Evolutionary conservation across 371 early-diverging fungal species (phyloP).

Genomic region (Mucor mucedo): DNA sequence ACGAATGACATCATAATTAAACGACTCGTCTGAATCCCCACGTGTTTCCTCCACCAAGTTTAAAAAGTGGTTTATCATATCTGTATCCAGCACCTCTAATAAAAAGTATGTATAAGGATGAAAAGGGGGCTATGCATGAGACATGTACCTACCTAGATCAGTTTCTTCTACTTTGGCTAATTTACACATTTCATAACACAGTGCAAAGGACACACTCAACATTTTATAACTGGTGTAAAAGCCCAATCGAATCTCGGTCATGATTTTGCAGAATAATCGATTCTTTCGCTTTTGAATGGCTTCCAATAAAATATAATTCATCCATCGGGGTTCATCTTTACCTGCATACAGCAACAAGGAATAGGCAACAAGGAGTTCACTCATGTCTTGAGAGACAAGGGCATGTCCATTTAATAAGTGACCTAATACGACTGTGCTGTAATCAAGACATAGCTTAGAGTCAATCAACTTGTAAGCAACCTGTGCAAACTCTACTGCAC

Average conservation of each 20-base stretch:
- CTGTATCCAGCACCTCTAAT: constrained; percentile 42
- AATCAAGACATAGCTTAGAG: constrained; percentile 66
- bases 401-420: constrained; percentile 59
- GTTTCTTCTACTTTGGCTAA: constrained; percentile 63
- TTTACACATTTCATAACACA: constrained; percentile 79
- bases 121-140: not conserved
- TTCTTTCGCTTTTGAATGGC: constrained; percentile 21
- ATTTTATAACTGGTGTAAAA: constrained; percentile 39
- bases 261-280: constrained; percentile 30
- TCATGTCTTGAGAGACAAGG: constrained; percentile 56
- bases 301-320: constrained; percentile 29
- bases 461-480: constrained; percentile 71
- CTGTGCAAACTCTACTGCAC: constrained; percentile 53
- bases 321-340: constrained; percentile 35
- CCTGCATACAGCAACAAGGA: constrained; percentile 32
- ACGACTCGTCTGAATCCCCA: constrained; percentile 67
- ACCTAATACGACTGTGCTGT: constrained; percentile 59
- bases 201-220: constrained; percentile 54
- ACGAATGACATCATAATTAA: constrained; percentile 75
- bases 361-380: constrained; percentile 26
- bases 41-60: constrained; percentile 76
- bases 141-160: constrained; percentile 58
- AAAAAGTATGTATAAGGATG: not conserved
- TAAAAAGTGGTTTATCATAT: constrained; percentile 45
- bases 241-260: constrained; percentile 38